Evolutionary conservation across 2,329 filamentous ascomycete genomes (phyloP).

Genomic region (Alternaria solani): DNA sequence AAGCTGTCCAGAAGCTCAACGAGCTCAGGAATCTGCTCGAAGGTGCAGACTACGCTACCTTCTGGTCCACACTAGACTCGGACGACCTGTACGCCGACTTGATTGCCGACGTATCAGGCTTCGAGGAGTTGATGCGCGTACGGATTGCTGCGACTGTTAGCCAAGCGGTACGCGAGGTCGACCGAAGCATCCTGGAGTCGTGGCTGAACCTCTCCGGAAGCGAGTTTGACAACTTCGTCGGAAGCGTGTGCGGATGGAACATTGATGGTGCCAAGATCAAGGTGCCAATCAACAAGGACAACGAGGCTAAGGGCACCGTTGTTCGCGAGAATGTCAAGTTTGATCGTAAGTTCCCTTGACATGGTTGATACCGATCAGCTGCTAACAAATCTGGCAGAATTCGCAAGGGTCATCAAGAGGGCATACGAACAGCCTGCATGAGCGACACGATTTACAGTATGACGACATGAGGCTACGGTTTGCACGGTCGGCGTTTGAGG

Average conservation of each 20-base stretch:
- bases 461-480: conserved; percentile 25
- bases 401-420: conserved; percentile 47
- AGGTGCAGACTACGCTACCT: conserved; percentile 85
- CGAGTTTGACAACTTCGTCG: conserved; percentile 60
- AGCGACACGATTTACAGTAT: conserved; percentile 20
- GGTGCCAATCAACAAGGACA: conserved; percentile 89
- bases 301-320: conserved; percentile 90
- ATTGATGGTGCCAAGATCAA: conserved; percentile 73
- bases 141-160: conserved; percentile 88
- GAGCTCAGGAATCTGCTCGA: conserved; percentile 86
- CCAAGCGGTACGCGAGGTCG: conserved; percentile 82
- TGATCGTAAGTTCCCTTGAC: conserved; percentile 63
- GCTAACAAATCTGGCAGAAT: conserved; percentile 39
- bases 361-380: no score
- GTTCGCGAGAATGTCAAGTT: conserved; percentile 95
- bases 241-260: conserved; percentile 76
- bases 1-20: conserved; percentile 89
- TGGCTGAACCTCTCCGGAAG: conserved; percentile 59
- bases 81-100: conserved; percentile 97
- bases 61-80: conserved; percentile 92
- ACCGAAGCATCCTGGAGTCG: conserved; percentile 56
- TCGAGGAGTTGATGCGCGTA: conserved; percentile 91
- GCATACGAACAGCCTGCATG: conserved; percentile 51
- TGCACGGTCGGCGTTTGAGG: conserved; percentile 24
- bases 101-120: conserved; percentile 90